Evolutionary conservation across 441 rosid genomes (phyloP), one percentile per base, ranked within the genome.

Genomic region (Pelargonium fulgidum): DNA sequence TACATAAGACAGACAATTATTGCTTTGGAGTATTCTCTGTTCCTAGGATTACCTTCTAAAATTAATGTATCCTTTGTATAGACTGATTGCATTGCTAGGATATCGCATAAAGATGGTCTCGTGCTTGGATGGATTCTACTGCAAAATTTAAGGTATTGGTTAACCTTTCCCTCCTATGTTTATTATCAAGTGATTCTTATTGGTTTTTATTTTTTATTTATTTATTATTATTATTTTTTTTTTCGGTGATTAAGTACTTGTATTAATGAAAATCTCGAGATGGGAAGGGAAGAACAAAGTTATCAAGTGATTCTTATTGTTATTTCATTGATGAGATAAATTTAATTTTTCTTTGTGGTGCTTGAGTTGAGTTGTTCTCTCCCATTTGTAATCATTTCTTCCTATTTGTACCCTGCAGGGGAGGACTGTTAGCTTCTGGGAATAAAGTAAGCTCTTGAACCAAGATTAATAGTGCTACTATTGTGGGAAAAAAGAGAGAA

Each of bases 51-150:
- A 62, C 16, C 16, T 45, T 68, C 39, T 70, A 44, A 10, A n/a
- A 29, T 63, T 47, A 44, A 58, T 64, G 7, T 54, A 54, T 56
- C 14, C 44, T 13, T 62, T 29, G 17, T 81, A 75, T 81, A 94
- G 99, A 85, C 93, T 65, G 95, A 92, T 71, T 92, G 99, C 83
- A 87, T 94, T 75, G 99, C 89, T 17, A 88, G 97, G 84, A 90
- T 92, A 72, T 94, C 99, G 39, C 85, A 72, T 13, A 72, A 81
- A 69, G 87, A 84, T 56, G 98, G 97, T 66, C 64, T 73, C 0
- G 76, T 94, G 42, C 82, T 81, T 58, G 96, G 98, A 64, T 94
- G 99, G 99, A 83, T 94, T 76, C 81, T 94, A 29, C 98, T 92
- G 72, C 87, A 81, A 11, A 69, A 81, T 19, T 80, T 94, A 80